Percentiles rank a stretch among this genome's conserved stretches.
These are phyloP conservation scores for Pulveroboletus sp. DNA, from an alignment of 768 basidiomycete species.

Conservation along the genomic window DNA sequence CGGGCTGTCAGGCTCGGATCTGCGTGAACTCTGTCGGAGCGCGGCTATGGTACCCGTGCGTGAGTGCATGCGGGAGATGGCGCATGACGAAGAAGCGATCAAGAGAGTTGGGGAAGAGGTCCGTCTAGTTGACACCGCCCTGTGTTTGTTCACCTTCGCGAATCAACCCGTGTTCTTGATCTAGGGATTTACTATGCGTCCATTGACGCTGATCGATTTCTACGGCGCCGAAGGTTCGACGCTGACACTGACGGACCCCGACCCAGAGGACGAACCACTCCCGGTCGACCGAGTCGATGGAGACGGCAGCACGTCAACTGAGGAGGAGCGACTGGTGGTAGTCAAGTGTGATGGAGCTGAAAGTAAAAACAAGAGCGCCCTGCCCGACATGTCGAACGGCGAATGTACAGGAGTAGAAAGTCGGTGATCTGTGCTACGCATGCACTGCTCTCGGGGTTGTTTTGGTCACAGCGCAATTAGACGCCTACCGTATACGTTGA, in stretches of 20 bases:
- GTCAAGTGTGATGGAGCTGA: neutral
- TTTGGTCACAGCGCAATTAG: neutral
- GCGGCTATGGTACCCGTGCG: conserved; percentile 92
- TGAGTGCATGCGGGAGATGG: conserved; percentile 63
- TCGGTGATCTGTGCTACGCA: conserved; percentile 1
- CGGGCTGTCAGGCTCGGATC: conserved; percentile 83
- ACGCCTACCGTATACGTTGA: conserved; percentile 6
- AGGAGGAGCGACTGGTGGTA: conserved; percentile 3
- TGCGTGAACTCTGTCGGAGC: conserved; percentile 87
- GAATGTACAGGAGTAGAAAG: neutral
- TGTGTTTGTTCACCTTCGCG: neutral
- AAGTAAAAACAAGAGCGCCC: neutral
- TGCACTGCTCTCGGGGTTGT: neutral
- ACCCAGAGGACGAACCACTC: conserved; percentile 28
- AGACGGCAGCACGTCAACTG: neutral
- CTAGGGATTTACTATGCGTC: conserved; percentile 75
- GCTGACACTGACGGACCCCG: conserved; percentile 19
- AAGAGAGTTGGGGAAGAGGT: conserved; percentile 43
- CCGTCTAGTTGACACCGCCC: neutral
- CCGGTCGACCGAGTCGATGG: conserved; percentile 4
- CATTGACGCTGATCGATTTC: conserved; percentile 70
- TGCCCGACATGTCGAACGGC: neutral
- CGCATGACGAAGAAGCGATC: conserved; percentile 45
- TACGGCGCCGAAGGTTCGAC: conserved; percentile 36
- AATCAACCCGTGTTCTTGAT: neutral